Conservation (phyloP, 306 rosid genomes). For the Cucurbita moschata region DNA sequence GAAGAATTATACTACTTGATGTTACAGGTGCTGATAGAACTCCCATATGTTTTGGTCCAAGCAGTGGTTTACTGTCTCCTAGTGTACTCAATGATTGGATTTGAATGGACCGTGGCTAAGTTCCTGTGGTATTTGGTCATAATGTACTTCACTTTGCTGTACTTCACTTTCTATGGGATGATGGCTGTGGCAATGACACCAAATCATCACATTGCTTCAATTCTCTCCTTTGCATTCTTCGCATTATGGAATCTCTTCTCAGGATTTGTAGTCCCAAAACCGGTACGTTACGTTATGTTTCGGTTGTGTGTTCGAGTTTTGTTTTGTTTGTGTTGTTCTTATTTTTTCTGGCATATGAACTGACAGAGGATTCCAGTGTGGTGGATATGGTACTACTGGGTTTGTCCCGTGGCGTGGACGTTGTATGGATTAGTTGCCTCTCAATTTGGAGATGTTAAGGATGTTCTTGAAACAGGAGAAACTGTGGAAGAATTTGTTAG, state of each 20-base stretch:
- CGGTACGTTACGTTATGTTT: constrained; percentile 41
- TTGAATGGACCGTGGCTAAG: constrained; percentile 36
- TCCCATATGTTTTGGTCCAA: constrained; percentile 49
- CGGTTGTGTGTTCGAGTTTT: background rate
- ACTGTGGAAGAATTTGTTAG: constrained; percentile 14
- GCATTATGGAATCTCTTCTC: constrained; percentile 70
- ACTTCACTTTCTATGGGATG: constrained; percentile 80
- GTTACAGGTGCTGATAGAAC: constrained; percentile 49
- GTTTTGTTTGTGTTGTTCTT: background rate
- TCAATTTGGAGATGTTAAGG: constrained; percentile 31
- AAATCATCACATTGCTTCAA: constrained; percentile 49
- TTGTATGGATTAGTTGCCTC: constrained; percentile 48
- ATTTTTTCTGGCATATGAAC: background rate
- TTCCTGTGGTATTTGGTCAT: constrained; percentile 64
- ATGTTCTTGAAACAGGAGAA: background rate
- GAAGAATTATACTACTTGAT: background rate
- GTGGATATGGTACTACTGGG: constrained; percentile 83
- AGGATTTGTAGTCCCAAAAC: constrained; percentile 49
- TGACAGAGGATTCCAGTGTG: constrained; percentile 53
- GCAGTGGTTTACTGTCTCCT: constrained; percentile 32
- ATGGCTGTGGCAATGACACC: constrained; percentile 71
- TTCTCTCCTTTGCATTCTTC: constrained; percentile 50
- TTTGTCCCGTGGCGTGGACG: constrained; percentile 56
- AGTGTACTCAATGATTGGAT: constrained; percentile 76
- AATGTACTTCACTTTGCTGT: constrained; percentile 57